Evolutionary conservation across 306 rosid species (phyloP).

Genomic region (Notholithocarpus densiflorus): DNA sequence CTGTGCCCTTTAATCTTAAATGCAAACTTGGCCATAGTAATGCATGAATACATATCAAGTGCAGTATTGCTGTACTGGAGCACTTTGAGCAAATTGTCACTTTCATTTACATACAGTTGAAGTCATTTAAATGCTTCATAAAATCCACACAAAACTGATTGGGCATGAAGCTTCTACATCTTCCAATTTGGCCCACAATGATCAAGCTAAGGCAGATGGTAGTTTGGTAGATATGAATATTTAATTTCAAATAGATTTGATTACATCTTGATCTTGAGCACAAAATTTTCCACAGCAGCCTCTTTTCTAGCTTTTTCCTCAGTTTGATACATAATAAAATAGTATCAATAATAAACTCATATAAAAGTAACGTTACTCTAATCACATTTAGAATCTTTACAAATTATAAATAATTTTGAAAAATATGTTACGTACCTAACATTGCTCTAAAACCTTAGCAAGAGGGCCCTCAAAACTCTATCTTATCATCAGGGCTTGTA

Average conservation of each 20-base stretch:
- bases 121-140: neutral
- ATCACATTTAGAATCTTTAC: no score
- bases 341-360: no score
- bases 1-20: neutral
- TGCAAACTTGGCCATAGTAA: constrained; percentile 1
- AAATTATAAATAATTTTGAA: no score
- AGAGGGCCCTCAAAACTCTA: neutral
- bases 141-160: neutral
- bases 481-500: no score
- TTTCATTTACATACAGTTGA: neutral
- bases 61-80: neutral
- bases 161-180: neutral
- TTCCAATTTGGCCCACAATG: neutral
- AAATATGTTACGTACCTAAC: no score
- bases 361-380: no score
- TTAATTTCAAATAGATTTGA: neutral
- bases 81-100: neutral
- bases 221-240: neutral
- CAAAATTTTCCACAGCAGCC: no score
- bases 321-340: no score
- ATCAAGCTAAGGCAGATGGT: neutral
- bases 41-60: neutral
- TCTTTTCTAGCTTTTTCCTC: no score
- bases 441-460: neutral
- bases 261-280: neutral